Percentiles rank a stretch among this genome's conserved stretches.
These are phyloP conservation scores for Pseudogymnoascus sp. DNA, from an alignment of 2,329 filamentous ascomycete species.

Conservation along the genomic window DNA sequence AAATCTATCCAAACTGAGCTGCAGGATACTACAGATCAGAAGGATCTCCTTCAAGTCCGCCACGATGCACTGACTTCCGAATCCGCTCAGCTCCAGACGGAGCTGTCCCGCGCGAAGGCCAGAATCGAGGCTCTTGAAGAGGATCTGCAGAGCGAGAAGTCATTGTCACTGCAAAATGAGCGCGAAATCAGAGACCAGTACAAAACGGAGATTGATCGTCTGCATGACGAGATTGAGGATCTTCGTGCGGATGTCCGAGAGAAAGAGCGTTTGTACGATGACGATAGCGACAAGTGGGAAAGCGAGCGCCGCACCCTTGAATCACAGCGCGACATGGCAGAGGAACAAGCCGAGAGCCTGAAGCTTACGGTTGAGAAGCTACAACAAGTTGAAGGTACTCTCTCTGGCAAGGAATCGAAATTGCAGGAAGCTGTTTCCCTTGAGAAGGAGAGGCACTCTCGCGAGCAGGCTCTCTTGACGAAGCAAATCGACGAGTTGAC, in stretches of 20 bases:
- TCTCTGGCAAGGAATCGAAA: constrained; percentile 60
- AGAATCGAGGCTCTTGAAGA: constrained; percentile 40
- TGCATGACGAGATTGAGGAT: constrained; percentile 43
- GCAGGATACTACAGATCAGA: constrained; percentile 53
- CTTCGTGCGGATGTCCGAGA: constrained; percentile 55
- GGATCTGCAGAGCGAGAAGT: constrained; percentile 37
- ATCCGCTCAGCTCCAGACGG: constrained; percentile 57
- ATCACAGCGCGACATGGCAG: constrained; percentile 56
- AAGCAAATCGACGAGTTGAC: constrained; percentile 70
- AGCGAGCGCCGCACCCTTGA: constrained; percentile 57
- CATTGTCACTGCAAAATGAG: constrained; percentile 42
- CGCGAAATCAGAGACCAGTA: constrained; percentile 50
- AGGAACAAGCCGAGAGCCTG: constrained; percentile 59
- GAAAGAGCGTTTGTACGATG: constrained; percentile 62
- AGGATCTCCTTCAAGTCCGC: constrained; percentile 59
- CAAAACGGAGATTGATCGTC: constrained; percentile 44
- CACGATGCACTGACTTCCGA: constrained; percentile 61
- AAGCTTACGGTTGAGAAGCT: constrained; percentile 65
- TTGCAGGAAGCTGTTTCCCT: constrained; percentile 61
- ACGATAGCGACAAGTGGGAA: constrained; percentile 67
- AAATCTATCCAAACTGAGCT: constrained; percentile 53
- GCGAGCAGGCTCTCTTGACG: constrained; percentile 61
- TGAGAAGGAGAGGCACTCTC: constrained; percentile 63
- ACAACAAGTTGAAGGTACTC: constrained; percentile 57
- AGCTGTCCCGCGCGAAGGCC: constrained; percentile 43